These are phyloP conservation scores for Tardiomyces depauwii DNA, from an alignment of 1,139 yeast genomes.

Conservation along the genomic window DNA sequence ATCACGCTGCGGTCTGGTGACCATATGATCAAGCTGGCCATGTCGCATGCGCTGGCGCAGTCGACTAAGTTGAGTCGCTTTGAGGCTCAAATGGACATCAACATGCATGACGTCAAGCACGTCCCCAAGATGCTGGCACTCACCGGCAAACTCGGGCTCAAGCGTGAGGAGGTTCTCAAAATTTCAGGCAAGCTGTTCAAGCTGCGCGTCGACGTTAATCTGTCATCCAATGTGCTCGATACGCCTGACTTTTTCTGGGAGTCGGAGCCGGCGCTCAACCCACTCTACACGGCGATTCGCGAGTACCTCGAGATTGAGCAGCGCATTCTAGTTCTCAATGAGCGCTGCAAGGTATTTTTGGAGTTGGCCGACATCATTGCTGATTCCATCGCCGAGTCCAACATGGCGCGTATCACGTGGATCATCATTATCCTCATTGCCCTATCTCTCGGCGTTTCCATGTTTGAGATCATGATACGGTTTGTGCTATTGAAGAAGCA, in stretches of 20 bases:
- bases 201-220: constrained; percentile 82
- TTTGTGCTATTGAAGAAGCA: constrained; percentile 32
- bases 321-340: constrained; percentile 84
- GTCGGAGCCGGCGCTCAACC: constrained; percentile 89
- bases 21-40: constrained; percentile 80
- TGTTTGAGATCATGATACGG: constrained; percentile 46
- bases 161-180: constrained; percentile 66
- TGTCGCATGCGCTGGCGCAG: constrained; percentile 96
- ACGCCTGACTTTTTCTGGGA: constrained; percentile 98
- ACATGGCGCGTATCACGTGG: constrained; percentile 85
- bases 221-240: constrained; percentile 82
- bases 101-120: constrained; percentile 72
- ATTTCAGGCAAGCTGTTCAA: constrained; percentile 87
- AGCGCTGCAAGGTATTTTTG: constrained; percentile 84
- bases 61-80: constrained; percentile 84
- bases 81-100: constrained; percentile 82
- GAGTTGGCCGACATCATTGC: constrained; percentile 89
- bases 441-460: constrained; percentile 61
- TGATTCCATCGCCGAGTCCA: constrained; percentile 87
- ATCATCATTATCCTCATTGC: constrained; percentile 78
- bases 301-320: constrained; percentile 93
- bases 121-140: constrained; percentile 83
- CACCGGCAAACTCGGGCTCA: constrained; percentile 75
- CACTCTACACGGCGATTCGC: constrained; percentile 77
- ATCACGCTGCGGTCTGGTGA: constrained; percentile 84